Evolutionary conservation across 306 rosid genomes (phyloP).

Genomic region (Malus asiatica): DNA sequence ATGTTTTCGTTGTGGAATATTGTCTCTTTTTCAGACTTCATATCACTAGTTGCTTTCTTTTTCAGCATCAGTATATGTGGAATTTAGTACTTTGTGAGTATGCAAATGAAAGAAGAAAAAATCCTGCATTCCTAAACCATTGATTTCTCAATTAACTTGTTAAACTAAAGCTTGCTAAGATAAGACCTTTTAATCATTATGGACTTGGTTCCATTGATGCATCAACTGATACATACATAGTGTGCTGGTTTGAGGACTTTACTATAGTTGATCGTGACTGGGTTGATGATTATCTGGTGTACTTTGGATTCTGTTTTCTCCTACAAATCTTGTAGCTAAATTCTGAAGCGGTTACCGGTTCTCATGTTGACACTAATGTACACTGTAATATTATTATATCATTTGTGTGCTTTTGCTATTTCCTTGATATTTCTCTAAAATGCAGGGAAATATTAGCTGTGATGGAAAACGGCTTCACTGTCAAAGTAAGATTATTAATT

Average conservation of each 20-base stretch:
- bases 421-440: slow-evolving; percentile 7
- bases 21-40: not conserved
- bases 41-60: not conserved
- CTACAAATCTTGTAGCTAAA: not conserved
- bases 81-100: not conserved
- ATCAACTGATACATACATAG: not conserved
- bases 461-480: slow-evolving; percentile 58
- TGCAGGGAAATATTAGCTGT: slow-evolving; percentile 67
- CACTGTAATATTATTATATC: not conserved
- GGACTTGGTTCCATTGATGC: not conserved
- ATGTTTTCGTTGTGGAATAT: slow-evolving; percentile 5
- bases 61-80: slow-evolving; percentile 3
- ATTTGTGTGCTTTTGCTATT: slow-evolving; percentile 8
- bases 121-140: not conserved
- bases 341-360: not conserved
- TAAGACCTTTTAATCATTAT: not conserved
- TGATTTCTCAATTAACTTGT: not conserved
- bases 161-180: not conserved
- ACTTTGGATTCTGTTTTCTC: not conserved
- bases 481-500: slow-evolving; percentile 57
- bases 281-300: not conserved
- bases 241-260: not conserved
- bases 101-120: not conserved
- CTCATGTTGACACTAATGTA: not conserved
- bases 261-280: not conserved